Evolutionary conservation across 2,329 filamentous ascomycete genomes (phyloP), one percentile per base, ranked within the genome.

Genomic region (Botrytis byssoidea): DNA sequence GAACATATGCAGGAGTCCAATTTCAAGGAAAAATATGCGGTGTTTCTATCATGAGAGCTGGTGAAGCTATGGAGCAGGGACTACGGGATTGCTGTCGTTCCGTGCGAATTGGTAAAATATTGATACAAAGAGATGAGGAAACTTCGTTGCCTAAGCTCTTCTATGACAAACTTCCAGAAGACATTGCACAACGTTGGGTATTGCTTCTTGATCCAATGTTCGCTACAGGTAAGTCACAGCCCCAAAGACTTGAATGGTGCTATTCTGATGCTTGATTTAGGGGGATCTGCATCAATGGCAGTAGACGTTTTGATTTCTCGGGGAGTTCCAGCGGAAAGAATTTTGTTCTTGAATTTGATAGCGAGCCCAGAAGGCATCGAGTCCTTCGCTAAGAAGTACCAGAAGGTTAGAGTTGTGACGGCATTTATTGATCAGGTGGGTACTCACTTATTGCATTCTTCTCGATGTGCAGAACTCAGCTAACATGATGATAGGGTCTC

Each of bases 11-110:
- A 48, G 96, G 96, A 42, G 93, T 99, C 76, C 92, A 93, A 84
- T 99, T 99, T 80, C 92, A 98, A 82, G 96, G 96, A 77, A 98
- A 98, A 85, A 99, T 99, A 79, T 99, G 96, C 81, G 96, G 96
- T 72, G 96, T 99, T 25, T 97, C 93, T 10, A 99, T 99, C 79
- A 98, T 99, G 96, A 90, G 96, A 76, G 96, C 96, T 20, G 96
- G 96, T 70, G 96, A 99, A 84, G 93, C 95, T 74, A 99, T 99
- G 96, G 96, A 99, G 84, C 94, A 98, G 83, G 96, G 95, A 3
- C 85, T 99, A 75, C 89, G 96, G 74, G 95, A 99, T 83, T 99
- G 96, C 85, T 99, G 96, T 84, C 92, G 96, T 70, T 97, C 93
- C n/a, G 96, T 99, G 67, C 89, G 96, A 76, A 99, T 99, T 80